Evolutionary conservation across 2,329 filamentous ascomycete species (phyloP).

Genomic region (Colletotrichum tamarilloi): DNA sequence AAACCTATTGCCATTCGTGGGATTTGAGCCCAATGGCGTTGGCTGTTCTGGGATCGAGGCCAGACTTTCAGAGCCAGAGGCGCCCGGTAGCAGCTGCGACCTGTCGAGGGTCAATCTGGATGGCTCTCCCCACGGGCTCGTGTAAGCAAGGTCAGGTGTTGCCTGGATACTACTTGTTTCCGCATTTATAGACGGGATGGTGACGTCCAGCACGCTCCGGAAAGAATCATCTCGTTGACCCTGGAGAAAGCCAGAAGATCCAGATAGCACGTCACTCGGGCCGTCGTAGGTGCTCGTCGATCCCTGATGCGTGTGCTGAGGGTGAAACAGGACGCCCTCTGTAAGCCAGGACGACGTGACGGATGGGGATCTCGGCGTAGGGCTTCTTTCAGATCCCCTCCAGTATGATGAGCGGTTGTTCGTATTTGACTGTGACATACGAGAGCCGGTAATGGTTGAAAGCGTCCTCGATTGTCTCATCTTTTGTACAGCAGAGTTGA

Average conservation of each 20-base stretch:
- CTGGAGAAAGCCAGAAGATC: conserved; percentile 32
- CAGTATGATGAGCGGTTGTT: conserved; percentile 27
- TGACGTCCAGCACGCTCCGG: conserved; percentile 43
- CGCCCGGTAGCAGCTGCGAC: conserved; percentile 2
- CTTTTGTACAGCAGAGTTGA: conserved; percentile 28
- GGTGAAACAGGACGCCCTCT: conserved; percentile 16
- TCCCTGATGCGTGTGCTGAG: conserved; percentile 18
- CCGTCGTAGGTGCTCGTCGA: conserved; percentile 38
- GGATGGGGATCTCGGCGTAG: conserved; percentile 13
- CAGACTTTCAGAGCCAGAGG: conserved; percentile 27
- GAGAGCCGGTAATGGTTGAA: conserved; percentile 33
- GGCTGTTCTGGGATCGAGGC: conserved; percentile 33
- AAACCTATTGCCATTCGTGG: conserved; percentile 27
- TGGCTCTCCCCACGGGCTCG: conserved; percentile 29
- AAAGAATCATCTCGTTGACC: conserved; percentile 40
- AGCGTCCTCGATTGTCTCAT: conserved; percentile 32
- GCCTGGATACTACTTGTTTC: conserved; percentile 38
- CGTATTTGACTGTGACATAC: conserved; percentile 25
- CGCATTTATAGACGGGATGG: conserved; percentile 40
- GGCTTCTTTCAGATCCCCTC: conserved; percentile 25
- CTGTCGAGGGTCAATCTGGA: conserved; percentile 21
- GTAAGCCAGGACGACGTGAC: conserved; percentile 28
- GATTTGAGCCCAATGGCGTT: conserved; percentile 29
- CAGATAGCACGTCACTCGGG: conserved; percentile 31
- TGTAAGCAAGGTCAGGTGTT: conserved; percentile 40